These are phyloP conservation scores for Filosporella fistucella DNA, from an alignment of 495 filamentous ascomycete species.

Conservation along the genomic window DNA sequence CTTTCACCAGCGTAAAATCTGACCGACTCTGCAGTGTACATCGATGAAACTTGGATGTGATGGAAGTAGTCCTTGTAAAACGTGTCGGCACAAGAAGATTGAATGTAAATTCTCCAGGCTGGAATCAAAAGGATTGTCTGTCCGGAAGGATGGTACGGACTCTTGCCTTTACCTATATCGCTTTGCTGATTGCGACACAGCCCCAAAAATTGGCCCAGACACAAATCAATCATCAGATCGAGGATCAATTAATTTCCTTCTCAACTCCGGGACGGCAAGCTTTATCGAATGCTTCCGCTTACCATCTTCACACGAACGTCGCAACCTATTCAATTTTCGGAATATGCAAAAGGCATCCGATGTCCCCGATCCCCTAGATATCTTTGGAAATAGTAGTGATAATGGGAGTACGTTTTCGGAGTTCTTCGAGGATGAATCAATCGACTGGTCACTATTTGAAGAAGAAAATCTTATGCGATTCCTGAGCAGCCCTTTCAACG, in stretches of 20 bases:
- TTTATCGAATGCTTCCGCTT: constrained; percentile 18
- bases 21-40: constrained; percentile 32
- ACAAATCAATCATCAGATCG: constrained; percentile 20
- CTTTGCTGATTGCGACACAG: background rate
- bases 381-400: constrained; percentile 8
- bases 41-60: constrained; percentile 50
- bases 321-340: constrained; percentile 14
- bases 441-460: constrained; percentile 16
- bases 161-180: background rate
- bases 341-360: constrained; percentile 1
- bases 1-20: background rate
- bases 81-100: constrained; percentile 39
- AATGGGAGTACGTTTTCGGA: constrained; percentile 15
- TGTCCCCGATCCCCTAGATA: background rate
- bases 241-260: constrained; percentile 19
- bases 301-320: constrained; percentile 8
- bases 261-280: constrained; percentile 17
- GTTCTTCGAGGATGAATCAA: constrained; percentile 11
- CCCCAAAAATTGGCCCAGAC: constrained; percentile 5
- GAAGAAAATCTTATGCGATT: constrained; percentile 14
- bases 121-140: constrained; percentile 7
- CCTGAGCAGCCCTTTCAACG: constrained; percentile 7
- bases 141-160: constrained; percentile 21
- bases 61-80: constrained; percentile 40
- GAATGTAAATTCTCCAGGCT: constrained; percentile 34